These are phyloP conservation scores for Saccharomyces hybrid DNA, from an alignment of 1,139 yeast genomes.

Conservation along the genomic window DNA sequence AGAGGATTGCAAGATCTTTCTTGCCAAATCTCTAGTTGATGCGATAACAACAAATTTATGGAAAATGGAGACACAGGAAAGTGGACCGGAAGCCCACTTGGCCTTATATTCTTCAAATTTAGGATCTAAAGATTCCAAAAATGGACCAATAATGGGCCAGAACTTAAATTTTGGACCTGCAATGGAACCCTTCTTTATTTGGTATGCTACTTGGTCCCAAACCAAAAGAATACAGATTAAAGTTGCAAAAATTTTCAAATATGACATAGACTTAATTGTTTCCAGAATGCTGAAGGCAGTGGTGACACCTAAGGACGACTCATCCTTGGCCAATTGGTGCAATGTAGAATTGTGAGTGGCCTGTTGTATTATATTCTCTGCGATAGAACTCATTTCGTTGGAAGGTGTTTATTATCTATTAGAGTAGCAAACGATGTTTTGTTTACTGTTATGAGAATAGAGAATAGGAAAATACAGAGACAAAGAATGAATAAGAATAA, in stretches of 20 bases:
- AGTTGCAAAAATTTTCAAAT: constrained; percentile 49
- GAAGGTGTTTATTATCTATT: background rate
- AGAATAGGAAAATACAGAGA: background rate
- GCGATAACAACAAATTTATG: constrained; percentile 97
- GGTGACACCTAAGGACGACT: background rate
- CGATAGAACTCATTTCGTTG: background rate
- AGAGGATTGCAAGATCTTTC: constrained; percentile 82
- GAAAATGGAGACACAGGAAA: constrained; percentile 93
- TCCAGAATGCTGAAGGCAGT: constrained; percentile 7
- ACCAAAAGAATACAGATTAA: constrained; percentile 46
- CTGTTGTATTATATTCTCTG: background rate
- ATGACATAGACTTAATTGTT: constrained; percentile 28
- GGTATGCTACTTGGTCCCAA: constrained; percentile 77
- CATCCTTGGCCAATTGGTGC: constrained; percentile 4
- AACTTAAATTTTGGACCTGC: constrained; percentile 83
- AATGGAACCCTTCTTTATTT: constrained; percentile 71
- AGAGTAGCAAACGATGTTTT: background rate
- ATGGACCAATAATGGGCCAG: constrained; percentile 96
- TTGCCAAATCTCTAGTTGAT: constrained; percentile 78
- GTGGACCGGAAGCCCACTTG: constrained; percentile 91
- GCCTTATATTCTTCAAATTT: constrained; percentile 88
- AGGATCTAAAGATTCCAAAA: constrained; percentile 91
- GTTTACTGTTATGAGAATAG: background rate
- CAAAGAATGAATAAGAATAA: background rate
- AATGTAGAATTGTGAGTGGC: background rate